Evolutionary conservation across 2,329 filamentous ascomycete species (phyloP).

Genomic region (Myrmaecium sp.): DNA sequence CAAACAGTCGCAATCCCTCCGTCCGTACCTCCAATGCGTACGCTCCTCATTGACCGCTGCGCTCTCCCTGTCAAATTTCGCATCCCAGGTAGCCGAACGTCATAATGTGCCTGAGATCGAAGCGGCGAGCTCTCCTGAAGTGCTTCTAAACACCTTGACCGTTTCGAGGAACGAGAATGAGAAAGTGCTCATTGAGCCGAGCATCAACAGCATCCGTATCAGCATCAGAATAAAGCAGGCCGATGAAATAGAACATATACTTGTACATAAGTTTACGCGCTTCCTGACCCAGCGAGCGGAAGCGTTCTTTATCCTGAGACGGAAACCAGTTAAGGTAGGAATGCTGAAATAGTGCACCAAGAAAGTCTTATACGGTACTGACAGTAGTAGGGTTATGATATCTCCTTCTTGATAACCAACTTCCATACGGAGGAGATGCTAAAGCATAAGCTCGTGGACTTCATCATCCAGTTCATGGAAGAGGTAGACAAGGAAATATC

Average conservation of each 20-base stretch:
- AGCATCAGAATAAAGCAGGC: conserved; percentile 99
- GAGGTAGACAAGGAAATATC: conserved; percentile 99
- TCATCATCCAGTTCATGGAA: conserved; percentile 99
- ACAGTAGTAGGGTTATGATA: conserved; percentile 67
- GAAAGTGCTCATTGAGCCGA: conserved; percentile 87
- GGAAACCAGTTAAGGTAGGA: conserved; percentile 82
- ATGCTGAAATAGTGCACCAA: conserved; percentile 1
- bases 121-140: conserved; percentile 80
- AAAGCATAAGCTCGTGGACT: conserved; percentile 97
- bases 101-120: conserved; percentile 98
- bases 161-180: conserved; percentile 95
- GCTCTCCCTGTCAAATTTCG: conserved; percentile 89
- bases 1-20: conserved; percentile 76
- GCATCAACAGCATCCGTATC: conserved; percentile 90
- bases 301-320: conserved; percentile 86
- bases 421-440: conserved; percentile 98
- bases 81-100: conserved; percentile 86
- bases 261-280: conserved; percentile 95
- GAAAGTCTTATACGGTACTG: conserved; percentile 10
- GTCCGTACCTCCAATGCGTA: conserved; percentile 91
- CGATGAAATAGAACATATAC: conserved; percentile 94
- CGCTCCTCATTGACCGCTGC: conserved; percentile 87
- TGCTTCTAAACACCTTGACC: conserved; percentile 77
- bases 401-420: conserved; percentile 96
- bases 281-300: conserved; percentile 94